phyloP scores from a whole-genome alignment of 768 basidiomycete genomes.

The Mycena venus region DNA sequence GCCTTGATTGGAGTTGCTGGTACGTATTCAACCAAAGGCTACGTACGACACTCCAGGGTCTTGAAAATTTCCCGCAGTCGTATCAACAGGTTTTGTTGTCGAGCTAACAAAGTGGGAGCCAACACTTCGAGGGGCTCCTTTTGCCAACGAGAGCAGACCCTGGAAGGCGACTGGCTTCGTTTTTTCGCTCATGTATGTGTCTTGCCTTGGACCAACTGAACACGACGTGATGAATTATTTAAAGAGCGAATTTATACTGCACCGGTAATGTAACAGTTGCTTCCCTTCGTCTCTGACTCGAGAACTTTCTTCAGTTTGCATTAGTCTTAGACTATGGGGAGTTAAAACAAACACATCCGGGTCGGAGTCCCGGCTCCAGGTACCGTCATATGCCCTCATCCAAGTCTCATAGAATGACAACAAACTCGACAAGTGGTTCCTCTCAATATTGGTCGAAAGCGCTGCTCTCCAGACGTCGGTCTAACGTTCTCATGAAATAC shows the following conservation, averaged over 20 bases:
- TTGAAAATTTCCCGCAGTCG: background rate
- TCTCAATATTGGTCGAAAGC: too few relatives aligned
- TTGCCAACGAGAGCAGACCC: background rate
- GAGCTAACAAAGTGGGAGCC: too few relatives aligned
- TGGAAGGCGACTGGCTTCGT: background rate
- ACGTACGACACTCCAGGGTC: too few relatives aligned
- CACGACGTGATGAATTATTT: background rate
- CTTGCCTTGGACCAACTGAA: background rate
- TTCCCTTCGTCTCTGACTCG: background rate
- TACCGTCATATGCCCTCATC: background rate
- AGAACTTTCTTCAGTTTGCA: background rate
- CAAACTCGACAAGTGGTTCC: background rate
- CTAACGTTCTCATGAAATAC: background rate
- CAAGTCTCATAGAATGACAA: background rate
- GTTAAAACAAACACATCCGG: background rate
- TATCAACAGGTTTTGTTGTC: too few relatives aligned
- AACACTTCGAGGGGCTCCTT: background rate
- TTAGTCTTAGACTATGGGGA: background rate
- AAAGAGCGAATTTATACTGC: background rate
- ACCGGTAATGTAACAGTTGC: background rate
- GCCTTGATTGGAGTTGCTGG: background rate
- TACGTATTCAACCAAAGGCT: too few relatives aligned
- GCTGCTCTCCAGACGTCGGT: slow-evolving; percentile 10
- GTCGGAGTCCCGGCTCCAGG: background rate
- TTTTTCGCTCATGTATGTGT: background rate